Percentiles rank a stretch among this genome's conserved stretches.
These are phyloP conservation scores for Deuterostichococcus epilithicus DNA, from an alignment of 139 green algal genomes.

Conservation along the genomic window DNA sequence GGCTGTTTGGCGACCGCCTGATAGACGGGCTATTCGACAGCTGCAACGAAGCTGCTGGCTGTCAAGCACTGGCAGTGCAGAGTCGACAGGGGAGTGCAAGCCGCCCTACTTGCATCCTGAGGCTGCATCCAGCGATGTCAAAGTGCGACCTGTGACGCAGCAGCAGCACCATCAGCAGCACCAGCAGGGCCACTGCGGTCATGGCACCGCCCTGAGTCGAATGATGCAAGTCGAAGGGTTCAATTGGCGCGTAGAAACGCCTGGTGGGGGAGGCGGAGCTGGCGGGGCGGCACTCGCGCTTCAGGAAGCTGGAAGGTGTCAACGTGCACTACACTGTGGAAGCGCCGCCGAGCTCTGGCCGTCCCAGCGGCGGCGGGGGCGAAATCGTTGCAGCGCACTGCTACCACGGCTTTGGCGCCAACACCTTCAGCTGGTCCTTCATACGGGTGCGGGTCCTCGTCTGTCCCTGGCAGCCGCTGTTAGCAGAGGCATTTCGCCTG, in stretches of 20 bases:
- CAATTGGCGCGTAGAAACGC: conserved; percentile 20
- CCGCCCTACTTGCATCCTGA: no score
- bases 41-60: background rate
- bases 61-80: background rate
- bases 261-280: conserved; percentile 42
- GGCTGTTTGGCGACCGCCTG: background rate
- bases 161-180: background rate
- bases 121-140: background rate
- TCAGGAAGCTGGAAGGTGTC: conserved; percentile 34
- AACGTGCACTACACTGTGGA: conserved; percentile 48
- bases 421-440: conserved; percentile 58
- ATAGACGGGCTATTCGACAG: background rate
- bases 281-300: conserved; percentile 52
- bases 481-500: no score
- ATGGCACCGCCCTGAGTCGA: background rate
- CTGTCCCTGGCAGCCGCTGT: no score
- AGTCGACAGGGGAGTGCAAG: no score
- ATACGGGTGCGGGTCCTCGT: conserved; percentile 30
- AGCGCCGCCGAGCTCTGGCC: background rate
- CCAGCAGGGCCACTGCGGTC: background rate
- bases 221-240: background rate
- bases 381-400: conserved; percentile 43
- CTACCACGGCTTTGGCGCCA: conserved; percentile 85
- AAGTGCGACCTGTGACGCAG: background rate
- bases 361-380: background rate